Base-by-base conservation (phyloP, 441 rosid species). In the Aleurites moluccanus region DNA sequence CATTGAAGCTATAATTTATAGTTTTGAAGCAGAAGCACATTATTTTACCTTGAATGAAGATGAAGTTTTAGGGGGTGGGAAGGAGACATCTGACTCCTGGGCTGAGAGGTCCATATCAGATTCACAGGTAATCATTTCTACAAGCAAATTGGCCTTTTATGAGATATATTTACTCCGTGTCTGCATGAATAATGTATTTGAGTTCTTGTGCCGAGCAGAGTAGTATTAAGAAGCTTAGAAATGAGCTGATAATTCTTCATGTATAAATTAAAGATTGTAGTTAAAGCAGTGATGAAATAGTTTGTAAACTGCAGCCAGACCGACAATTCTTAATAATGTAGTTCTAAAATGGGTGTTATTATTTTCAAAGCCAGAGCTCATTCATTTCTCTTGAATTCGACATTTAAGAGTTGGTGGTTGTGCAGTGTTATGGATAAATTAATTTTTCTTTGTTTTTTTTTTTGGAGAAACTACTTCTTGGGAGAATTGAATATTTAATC, bases 31-130 rank as follows among this genome's bases (percentile, higher is more conserved):
- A 52, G 40, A 73, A 64, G 23, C 44, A 23, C 20, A 25, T 25
- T 52, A 20, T 56, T 64, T 52, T 35, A 21, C 42, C 53, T 25
- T 27, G 77, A 57, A 57, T 33, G 57, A 59, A 59, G 50, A n/a
- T 33, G 8, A 45, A 67, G 6, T 45, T 23, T 6, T 57, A 9
- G 6, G 67, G 66, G 49, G 15, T 67, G 55, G 65, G 42, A 28
- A 18, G 57, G 59, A 42, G 27, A 56, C 60, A 59, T 53, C 70
- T 21, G 40, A 27, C 40, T 73, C 73, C 59, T 44, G 59, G 35
- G 78, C 30, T 75, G 67, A 67, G 30, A 67, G 35, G 72, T 59
- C 72, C 67, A 75, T 67, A 33, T 75, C 60, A 57, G 49, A 40
- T 38, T 38, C 0, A 38, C 40, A 52, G 55, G 71, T 33, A 35